Evolutionary conservation across 768 basidiomycete species (phyloP).

Genomic region (Rhizopogon vesiculosus): DNA sequence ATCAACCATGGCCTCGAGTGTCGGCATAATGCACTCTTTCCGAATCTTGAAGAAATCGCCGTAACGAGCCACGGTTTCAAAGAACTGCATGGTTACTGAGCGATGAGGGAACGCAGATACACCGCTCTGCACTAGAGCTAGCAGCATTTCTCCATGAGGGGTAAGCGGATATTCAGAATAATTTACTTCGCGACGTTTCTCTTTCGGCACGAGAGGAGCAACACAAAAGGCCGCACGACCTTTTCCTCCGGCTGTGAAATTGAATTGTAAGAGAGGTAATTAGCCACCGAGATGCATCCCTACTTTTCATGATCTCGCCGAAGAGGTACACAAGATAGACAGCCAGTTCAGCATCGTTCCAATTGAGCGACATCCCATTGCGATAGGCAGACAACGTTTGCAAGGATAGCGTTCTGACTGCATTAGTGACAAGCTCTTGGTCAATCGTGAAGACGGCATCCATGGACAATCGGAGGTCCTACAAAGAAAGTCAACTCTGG

Average conservation of each 20-base stretch:
- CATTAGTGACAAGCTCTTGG: constrained; percentile 75
- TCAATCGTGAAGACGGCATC: constrained; percentile 87
- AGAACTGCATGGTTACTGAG: constrained; percentile 83
- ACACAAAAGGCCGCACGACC: constrained; percentile 86
- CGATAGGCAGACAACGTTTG: constrained; percentile 67
- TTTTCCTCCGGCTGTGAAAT: constrained; percentile 58
- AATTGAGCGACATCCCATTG: constrained; percentile 61
- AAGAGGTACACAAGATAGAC: constrained; percentile 93
- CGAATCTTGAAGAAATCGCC: constrained; percentile 95
- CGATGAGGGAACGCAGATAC: constrained; percentile 81
- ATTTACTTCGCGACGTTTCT: constrained; percentile 60
- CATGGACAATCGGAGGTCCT: constrained; percentile 85
- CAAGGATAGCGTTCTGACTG: constrained; percentile 68
- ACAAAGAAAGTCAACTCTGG: constrained; percentile 11
- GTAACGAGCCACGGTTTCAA: constrained; percentile 90
- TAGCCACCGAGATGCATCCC: constrained; percentile 14
- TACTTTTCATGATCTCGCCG: constrained; percentile 90
- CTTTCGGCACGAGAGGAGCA: constrained; percentile 63
- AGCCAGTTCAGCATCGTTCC: constrained; percentile 93
- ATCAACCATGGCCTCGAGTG: constrained; percentile 86
- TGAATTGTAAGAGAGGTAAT: constrained; percentile 1
- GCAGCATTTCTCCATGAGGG: constrained; percentile 84
- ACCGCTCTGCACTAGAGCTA: constrained; percentile 77
- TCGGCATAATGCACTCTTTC: constrained; percentile 81
- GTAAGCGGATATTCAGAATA: constrained; percentile 84